These are phyloP conservation scores for Scutellaria minor DNA, from an alignment of 257 asterid species.

Conservation along the genomic window DNA sequence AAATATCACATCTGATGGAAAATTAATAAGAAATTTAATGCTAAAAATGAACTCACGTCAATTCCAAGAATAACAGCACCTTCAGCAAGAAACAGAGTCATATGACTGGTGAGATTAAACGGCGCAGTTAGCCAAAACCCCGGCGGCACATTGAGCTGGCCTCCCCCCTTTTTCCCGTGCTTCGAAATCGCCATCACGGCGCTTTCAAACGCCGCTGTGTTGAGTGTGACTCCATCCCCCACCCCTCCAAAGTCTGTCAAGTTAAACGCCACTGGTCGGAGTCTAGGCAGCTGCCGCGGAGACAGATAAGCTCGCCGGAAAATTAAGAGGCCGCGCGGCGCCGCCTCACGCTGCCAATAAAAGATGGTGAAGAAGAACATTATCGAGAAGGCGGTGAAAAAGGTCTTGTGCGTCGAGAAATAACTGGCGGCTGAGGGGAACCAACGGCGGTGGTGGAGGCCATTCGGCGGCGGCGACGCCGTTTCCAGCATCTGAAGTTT, in stretches of 20 bases:
- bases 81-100: conserved; percentile 79
- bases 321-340: conserved; percentile 42
- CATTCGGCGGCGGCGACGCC: conserved; percentile 34
- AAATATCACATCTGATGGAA: neutral
- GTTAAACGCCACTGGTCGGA: conserved; percentile 55
- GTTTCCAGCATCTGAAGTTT: conserved; percentile 47
- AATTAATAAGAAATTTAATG: neutral
- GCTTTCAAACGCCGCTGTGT: conserved; percentile 74
- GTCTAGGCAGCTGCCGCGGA: conserved; percentile 47
- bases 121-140: conserved; percentile 89
- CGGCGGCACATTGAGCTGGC: conserved; percentile 80
- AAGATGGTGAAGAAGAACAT: conserved; percentile 47
- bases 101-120: conserved; percentile 79
- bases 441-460: conserved; percentile 51
- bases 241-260: conserved; percentile 80
- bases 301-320: conserved; percentile 45
- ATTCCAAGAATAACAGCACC: conserved; percentile 75
- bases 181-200: conserved; percentile 65
- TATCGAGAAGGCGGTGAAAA: conserved; percentile 47
- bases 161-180: conserved; percentile 69
- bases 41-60: conserved; percentile 53
- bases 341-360: conserved; percentile 54
- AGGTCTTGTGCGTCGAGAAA: conserved; percentile 51
- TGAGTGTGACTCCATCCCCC: conserved; percentile 68
- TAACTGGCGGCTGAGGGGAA: conserved; percentile 42